Conservation (phyloP, 805 yeast species). For the Debaryomyces hansenii region DNA sequence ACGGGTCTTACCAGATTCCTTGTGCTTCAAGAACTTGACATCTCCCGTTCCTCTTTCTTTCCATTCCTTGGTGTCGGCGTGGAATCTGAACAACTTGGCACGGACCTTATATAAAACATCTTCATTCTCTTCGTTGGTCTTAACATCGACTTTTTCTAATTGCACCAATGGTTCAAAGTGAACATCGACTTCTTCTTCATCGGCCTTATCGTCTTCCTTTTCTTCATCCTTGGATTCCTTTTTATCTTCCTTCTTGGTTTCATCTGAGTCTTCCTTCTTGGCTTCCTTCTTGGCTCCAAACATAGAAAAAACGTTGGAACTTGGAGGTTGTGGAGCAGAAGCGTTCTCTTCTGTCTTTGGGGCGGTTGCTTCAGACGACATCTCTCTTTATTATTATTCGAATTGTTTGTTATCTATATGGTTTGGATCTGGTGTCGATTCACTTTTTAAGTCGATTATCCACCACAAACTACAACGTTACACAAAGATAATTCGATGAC, state of each 20-base stretch:
- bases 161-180: slow-evolving; percentile 96
- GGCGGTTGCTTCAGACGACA: slow-evolving; percentile 33
- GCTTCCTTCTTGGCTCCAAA: slow-evolving; percentile 87
- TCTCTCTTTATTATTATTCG: slow-evolving; percentile 4
- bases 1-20: slow-evolving; percentile 77
- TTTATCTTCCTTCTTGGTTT: slow-evolving; percentile 26
- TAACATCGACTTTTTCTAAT: slow-evolving; percentile 93
- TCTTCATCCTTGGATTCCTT: slow-evolving; percentile 30
- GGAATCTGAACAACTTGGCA: slow-evolving; percentile 92
- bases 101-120: slow-evolving; percentile 62
- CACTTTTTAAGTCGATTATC: neutral
- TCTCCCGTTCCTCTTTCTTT: slow-evolving; percentile 99
- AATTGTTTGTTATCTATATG: neutral
- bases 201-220: slow-evolving; percentile 52
- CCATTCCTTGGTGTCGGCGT: slow-evolving; percentile 88
- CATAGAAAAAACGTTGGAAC: slow-evolving; percentile 87
- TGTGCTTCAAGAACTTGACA: slow-evolving; percentile 91
- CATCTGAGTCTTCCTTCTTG: slow-evolving; percentile 41
- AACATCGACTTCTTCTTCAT: slow-evolving; percentile 71
- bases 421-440: neutral
- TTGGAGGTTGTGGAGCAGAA: slow-evolving; percentile 59
- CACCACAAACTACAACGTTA: neutral
- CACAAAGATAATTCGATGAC: neutral
- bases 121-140: slow-evolving; percentile 57
- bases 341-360: slow-evolving; percentile 26